Evolutionary conservation across 2,329 filamentous ascomycete genomes (phyloP).

Genomic region (Trichoderma cornu-damae): DNA sequence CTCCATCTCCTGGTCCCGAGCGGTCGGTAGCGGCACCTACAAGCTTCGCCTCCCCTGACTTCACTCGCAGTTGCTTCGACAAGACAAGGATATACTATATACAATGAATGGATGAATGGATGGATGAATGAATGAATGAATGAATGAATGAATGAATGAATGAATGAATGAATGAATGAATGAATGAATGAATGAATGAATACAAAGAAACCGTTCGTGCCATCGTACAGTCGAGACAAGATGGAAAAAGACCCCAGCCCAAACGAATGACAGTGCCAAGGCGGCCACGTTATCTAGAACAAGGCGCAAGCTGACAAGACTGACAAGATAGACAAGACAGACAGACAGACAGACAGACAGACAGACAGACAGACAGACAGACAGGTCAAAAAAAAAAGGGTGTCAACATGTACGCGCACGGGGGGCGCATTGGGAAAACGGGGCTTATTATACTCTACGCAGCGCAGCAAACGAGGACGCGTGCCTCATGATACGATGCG

Average conservation of each 20-base stretch:
- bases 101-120: no score
- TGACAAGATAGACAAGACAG: background rate
- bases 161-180: no score
- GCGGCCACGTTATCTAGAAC: background rate
- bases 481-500: background rate
- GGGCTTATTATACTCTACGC: conserved; percentile 5
- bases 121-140: no score
- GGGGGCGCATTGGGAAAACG: background rate
- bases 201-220: background rate
- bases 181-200: no score
- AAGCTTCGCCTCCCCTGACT: background rate
- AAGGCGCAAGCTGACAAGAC: no score
- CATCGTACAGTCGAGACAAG: background rate
- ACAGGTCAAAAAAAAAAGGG: background rate
- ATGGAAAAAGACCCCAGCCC: background rate
- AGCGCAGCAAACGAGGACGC: background rate
- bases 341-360: no score
- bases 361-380: background rate
- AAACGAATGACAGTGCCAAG: background rate
- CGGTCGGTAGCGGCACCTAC: no score
- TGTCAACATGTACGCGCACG: background rate
- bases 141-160: no score
- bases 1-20: background rate
- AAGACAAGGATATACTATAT: no score
- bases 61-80: background rate